Base-by-base conservation (phyloP, 2,329 filamentous ascomycete genomes). In the Fusarium staphyleae region DNA sequence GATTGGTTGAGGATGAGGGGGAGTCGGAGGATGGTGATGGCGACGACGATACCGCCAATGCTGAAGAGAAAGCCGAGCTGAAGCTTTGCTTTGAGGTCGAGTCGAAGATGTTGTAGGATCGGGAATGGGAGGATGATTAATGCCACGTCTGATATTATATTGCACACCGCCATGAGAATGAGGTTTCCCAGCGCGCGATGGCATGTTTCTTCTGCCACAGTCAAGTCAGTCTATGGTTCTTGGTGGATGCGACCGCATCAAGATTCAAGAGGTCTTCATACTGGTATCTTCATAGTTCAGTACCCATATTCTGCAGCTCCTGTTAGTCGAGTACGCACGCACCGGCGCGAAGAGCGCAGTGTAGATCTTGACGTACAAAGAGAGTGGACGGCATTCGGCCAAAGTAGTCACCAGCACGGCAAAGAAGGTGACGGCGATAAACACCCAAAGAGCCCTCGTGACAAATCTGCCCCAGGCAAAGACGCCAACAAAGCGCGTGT, bases 51-150 rank as follows among this genome's bases (percentile, higher is more conserved):
- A 33, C 55, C 51, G 2, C 65, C 69, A 4, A 71, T 52, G 51
- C 68, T 60, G 29, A 71, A 71, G 5, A 71, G 53, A 1, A 71
- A 43, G 19, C 48, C 53, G 2, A 65, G 60, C 15, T 66, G 62
- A 7, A 65, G 7, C 48, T 65, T 66, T 35, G 45, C 60, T 41
- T 34, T 47, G 7, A 42, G 22, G 9, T 65, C 51, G 24, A 65
- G 62, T 6, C 52, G 53, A 1, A 66, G 45, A n/a, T 65, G 51
- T 42, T 62, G 58, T 2, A 71, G 55, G 19, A 71, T 70, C 5
- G 69, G 69, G 32, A 71, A 69, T 0, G 69, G 69, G 1, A 71
- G 62, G 5, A 69, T 52, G 14, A 71, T 69, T 5, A 71, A 64
- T 0, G 67, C 66, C 3, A 71, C 16, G 28, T 69, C 67, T 35